Evolutionary conservation across 164 flowering plant species (phyloP).

Genomic region (grape (Vitis vinifera)): ASM3070453v1 NC_081809.1:10056501-10057000

Average conservation of each 20-base stretch:
- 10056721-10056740: slow-evolving; percentile 18
- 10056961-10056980: slow-evolving; percentile 80
- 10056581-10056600: slow-evolving; percentile 56
- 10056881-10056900: slow-evolving; percentile 28
- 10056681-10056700: slow-evolving; percentile 34
- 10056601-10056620: slow-evolving; percentile 38
- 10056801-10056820: slow-evolving; percentile 43
- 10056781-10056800: slow-evolving; percentile 52
- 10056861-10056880: slow-evolving; percentile 20
- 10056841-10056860: slow-evolving; percentile 37
- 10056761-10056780: slow-evolving; percentile 19
- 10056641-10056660: slow-evolving; percentile 22
- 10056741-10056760: slow-evolving; percentile 17
- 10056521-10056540: slow-evolving; percentile 63
- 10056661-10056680: slow-evolving; percentile 36
- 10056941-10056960: slow-evolving; percentile 50
- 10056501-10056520: slow-evolving; percentile 68
- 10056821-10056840: slow-evolving; percentile 72
- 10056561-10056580: slow-evolving; percentile 67
- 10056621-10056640: slow-evolving; percentile 6
- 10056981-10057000: slow-evolving; percentile 69
- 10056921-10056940: slow-evolving; percentile 49
- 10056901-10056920: slow-evolving; percentile 24
- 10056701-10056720: slow-evolving; percentile 19
- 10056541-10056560: slow-evolving; percentile 37